phyloP scores from a whole-genome alignment of 2,329 filamentous ascomycete genomes.

The Ceratocystis variospora region DNA sequence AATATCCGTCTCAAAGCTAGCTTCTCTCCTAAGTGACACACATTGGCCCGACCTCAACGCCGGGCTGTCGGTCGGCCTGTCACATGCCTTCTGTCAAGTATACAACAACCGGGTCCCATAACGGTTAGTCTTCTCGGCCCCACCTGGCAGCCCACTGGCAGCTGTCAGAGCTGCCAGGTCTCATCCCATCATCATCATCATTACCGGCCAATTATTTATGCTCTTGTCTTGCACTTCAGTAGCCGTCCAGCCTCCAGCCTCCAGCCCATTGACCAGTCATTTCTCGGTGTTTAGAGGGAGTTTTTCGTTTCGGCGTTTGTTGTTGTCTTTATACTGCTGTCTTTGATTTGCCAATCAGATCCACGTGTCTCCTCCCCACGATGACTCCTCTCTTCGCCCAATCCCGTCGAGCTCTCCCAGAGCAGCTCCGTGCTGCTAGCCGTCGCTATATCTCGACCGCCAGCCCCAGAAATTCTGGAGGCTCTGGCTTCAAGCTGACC shows the following conservation, averaged over 20 bases:
- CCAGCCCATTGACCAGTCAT: slow-evolving; percentile 10
- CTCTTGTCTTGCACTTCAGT: not conserved
- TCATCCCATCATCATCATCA: slow-evolving; percentile 9
- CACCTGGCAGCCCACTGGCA: not conserved
- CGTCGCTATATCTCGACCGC: slow-evolving; percentile 27
- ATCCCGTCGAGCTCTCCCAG: slow-evolving; percentile 16
- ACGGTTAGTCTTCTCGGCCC: not conserved
- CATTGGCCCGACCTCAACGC: too few species aligned
- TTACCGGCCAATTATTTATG: not conserved
- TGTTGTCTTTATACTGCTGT: not conserved
- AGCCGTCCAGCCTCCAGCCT: slow-evolving; percentile 4
- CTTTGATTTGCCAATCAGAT: not conserved
- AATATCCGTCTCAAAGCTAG: not conserved
- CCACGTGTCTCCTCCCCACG: slow-evolving; percentile 17
- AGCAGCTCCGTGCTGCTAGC: slow-evolving; percentile 18
- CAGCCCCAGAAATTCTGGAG: slow-evolving; percentile 21
- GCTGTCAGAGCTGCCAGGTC: slow-evolving; percentile 9
- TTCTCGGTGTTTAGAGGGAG: not conserved
- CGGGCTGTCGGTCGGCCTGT: not conserved
- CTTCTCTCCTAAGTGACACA: not conserved
- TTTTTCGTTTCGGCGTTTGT: not conserved
- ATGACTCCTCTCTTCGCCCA: slow-evolving; percentile 19
- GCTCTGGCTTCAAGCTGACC: slow-evolving; percentile 27
- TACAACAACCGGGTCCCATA: not conserved
- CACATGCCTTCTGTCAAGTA: not conserved